Conservation (phyloP, 352 stramenopile genomes). For the Porosira glacialis region DNA sequence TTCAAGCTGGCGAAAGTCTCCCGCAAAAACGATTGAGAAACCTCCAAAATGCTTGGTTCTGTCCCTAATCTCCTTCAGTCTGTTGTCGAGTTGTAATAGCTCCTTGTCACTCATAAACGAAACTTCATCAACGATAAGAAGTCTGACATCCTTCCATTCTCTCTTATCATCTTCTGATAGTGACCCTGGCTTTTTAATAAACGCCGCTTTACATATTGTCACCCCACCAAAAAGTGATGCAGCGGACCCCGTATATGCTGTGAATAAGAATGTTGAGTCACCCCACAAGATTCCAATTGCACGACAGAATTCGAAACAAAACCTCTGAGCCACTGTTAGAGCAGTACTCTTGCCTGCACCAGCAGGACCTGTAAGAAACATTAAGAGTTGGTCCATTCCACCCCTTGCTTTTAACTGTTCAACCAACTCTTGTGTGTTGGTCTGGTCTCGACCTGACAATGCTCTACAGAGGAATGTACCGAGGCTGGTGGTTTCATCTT, state of each 20-base stretch:
- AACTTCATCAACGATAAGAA: slow-evolving; percentile 45
- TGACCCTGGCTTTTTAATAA: neutral
- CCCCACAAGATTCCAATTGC: slow-evolving; percentile 4
- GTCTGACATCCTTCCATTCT: slow-evolving; percentile 28
- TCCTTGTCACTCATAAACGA: slow-evolving; percentile 44
- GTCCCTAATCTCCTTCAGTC: slow-evolving; percentile 52
- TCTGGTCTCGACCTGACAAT: neutral
- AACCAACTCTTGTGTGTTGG: neutral
- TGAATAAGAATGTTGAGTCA: slow-evolving; percentile 29
- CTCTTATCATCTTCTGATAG: slow-evolving; percentile 1
- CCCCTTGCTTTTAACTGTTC: slow-evolving; percentile 13
- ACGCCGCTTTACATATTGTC: neutral
- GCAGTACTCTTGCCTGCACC: slow-evolving; percentile 25
- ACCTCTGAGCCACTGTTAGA: slow-evolving; percentile 4
- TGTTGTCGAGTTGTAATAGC: slow-evolving; percentile 51
- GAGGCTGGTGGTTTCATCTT: neutral
- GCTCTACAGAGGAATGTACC: neutral
- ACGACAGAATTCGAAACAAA: slow-evolving; percentile 29
- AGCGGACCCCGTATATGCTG: slow-evolving; percentile 23
- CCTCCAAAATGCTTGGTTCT: slow-evolving; percentile 32
- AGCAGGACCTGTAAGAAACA: slow-evolving; percentile 31
- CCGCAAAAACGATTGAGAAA: slow-evolving; percentile 38
- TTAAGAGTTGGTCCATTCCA: slow-evolving; percentile 17
- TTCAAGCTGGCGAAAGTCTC: slow-evolving; percentile 45
- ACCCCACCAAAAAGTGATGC: slow-evolving; percentile 8